Evolutionary conservation across 2,329 filamentous ascomycete species (phyloP), one percentile per base, ranked within the genome.

Genomic region (Alternaria solani): DNA sequence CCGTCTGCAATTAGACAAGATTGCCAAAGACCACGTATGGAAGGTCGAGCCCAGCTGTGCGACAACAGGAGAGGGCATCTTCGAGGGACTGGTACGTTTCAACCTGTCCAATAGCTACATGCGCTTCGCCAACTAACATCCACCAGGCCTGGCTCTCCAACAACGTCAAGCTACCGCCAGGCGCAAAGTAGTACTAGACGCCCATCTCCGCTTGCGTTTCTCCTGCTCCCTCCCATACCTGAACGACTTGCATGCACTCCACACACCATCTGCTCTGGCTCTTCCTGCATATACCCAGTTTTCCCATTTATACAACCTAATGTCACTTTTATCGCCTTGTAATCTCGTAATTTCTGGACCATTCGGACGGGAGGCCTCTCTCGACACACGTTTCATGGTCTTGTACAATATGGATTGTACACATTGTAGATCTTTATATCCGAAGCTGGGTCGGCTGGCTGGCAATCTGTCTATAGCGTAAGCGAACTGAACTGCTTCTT

Each of bases 11-110:
- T 76, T 85, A 42, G 78, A 82, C 57, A 79, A 80, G 66, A 81
- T 84, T 55, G 83, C 83, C n/a, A 83, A 81, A 68, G 79, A 84
- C 70, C 83, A 84, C 68, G 79, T 81, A 36, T 85, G 83, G 83
- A 85, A 85, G 70, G 83, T 85, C 57, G 82, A 85, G 77, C 83
- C 83, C 52, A 84, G 81, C 70, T 85, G 83, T 67, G 83, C 83
- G 49, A 84, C 82, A 47, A 84, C 83, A 20, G 83, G 83, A 65
- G 83, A 84, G 69, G 83, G 79, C 43, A 85, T 85, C 69, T 85
- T 85, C 58, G 83, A 85, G 72, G 83, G 83, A 57, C 71, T 85
- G 65, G 79, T 80, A 75, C 23, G 75, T 69, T 18, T 20, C 20
- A 25, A 7, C 23, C n/a, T 11, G 7, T 12, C 12, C 18, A 9